Conservation (phyloP, 805 yeast species). For the Metschnikowia similis region DNA sequence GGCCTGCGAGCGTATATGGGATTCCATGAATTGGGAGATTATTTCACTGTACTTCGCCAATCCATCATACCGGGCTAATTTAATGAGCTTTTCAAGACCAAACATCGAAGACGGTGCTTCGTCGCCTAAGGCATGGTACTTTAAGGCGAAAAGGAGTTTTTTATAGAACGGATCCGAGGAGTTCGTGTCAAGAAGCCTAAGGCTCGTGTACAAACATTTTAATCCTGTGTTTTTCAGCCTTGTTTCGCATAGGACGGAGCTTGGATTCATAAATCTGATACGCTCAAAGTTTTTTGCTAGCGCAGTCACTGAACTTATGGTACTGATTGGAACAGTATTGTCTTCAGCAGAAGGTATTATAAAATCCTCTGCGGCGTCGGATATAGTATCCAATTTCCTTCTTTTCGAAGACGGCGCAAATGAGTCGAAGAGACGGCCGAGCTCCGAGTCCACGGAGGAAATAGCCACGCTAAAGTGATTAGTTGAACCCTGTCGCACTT, state of each 20-base stretch:
- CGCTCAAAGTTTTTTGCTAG: slow-evolving; percentile 18
- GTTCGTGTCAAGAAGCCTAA: slow-evolving; percentile 4
- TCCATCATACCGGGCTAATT: slow-evolving; percentile 5
- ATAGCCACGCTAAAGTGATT: slow-evolving; percentile 1
- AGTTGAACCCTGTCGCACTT: neutral
- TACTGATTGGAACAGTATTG: slow-evolving; percentile 5
- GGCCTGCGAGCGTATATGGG: slow-evolving; percentile 5
- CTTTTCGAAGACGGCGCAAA: neutral
- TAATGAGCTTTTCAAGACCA: slow-evolving; percentile 3
- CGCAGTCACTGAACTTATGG: slow-evolving; percentile 17
- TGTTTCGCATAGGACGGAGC: slow-evolving; percentile 7
- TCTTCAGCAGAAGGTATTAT: neutral
- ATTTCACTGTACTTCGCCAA: neutral
- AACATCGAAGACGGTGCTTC: slow-evolving; percentile 6
- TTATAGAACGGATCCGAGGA: slow-evolving; percentile 5
- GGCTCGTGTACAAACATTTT: slow-evolving; percentile 8
- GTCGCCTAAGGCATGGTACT: slow-evolving; percentile 7
- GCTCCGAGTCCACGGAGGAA: slow-evolving; percentile 1
- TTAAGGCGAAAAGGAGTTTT: slow-evolving; percentile 9
- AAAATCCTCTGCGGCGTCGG: neutral
- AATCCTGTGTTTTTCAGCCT: neutral
- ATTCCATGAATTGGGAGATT: neutral
- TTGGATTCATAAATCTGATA: slow-evolving; percentile 17
- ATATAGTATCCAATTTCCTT: neutral
- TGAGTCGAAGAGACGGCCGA: neutral